A percentile compares a stretch with the other conserved stretches of the same genome.
Evolutionary conservation across 768 basidiomycete species (phyloP).

Genomic region (Russula sp.): DNA sequence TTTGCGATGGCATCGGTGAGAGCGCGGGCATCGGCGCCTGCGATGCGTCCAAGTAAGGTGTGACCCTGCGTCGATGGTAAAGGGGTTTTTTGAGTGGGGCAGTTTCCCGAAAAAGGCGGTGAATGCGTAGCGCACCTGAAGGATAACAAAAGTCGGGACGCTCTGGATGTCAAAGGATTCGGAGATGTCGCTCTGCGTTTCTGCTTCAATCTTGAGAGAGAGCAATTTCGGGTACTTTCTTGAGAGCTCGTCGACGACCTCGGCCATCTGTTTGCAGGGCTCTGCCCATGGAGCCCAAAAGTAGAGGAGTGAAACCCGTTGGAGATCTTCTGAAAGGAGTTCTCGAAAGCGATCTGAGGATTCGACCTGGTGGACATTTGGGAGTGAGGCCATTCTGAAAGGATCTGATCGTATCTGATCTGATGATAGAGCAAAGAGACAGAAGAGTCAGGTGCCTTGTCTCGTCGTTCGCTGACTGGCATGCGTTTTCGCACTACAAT

Average conservation of each 20-base stretch:
- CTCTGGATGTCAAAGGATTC: constrained; percentile 90
- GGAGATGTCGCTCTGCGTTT: constrained; percentile 71
- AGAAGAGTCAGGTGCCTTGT: background rate
- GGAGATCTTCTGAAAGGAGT: constrained; percentile 68
- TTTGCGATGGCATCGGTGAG: constrained; percentile 56
- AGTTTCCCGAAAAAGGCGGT: background rate
- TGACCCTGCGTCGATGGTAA: constrained; percentile 58
- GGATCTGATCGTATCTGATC: background rate
- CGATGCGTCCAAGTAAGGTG: constrained; percentile 67
- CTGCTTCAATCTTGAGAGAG: constrained; percentile 81
- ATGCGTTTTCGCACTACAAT: constrained; percentile 25
- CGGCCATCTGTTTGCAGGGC: constrained; percentile 86
- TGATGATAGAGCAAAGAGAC: background rate
- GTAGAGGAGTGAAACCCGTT: constrained; percentile 77
- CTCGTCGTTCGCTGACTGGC: background rate
- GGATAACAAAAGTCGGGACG: constrained; percentile 78
- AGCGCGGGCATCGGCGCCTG: constrained; percentile 67
- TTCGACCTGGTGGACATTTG: constrained; percentile 42
- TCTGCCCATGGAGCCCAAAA: constrained; percentile 95
- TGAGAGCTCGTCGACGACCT: constrained; percentile 64
- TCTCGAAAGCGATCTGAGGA: constrained; percentile 68
- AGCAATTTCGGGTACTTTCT: constrained; percentile 61
- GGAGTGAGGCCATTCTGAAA: background rate
- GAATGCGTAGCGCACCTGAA: constrained; percentile 47
- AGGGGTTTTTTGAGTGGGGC: background rate